Conservation (phyloP, 1,139 yeast genomes). For the Saccharomyces pastorianus region DNA sequence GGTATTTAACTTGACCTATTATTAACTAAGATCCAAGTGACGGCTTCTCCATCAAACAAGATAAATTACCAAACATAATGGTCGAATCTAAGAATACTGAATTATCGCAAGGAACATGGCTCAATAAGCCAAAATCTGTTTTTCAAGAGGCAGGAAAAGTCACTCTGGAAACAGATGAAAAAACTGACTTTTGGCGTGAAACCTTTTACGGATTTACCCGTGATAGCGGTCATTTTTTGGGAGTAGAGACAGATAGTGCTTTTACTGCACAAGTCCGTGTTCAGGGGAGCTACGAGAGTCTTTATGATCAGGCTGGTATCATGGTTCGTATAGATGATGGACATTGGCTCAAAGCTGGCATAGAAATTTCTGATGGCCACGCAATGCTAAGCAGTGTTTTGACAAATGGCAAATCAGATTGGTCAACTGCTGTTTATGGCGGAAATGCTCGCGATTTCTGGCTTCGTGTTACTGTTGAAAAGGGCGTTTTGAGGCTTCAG, state of each 20-base stretch:
- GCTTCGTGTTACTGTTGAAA: slow-evolving; percentile 5
- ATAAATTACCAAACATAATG: background rate
- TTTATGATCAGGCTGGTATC: slow-evolving; percentile 7
- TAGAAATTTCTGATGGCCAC: slow-evolving; percentile 5
- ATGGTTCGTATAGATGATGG: slow-evolving; percentile 4
- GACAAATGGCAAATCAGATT: slow-evolving; percentile 4
- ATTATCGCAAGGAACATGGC: background rate
- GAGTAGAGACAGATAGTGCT: slow-evolving; percentile 2
- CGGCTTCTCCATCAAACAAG: background rate
- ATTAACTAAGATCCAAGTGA: too few relatives aligned
- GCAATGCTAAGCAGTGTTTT: slow-evolving; percentile 6
- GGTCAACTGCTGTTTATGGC: slow-evolving; percentile 5
- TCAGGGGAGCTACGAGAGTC: slow-evolving; percentile 1
- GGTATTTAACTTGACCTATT: too few relatives aligned
- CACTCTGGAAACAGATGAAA: slow-evolving; percentile 3
- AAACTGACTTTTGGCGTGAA: slow-evolving; percentile 6
- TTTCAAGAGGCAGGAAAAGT: background rate
- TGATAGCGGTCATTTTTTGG: slow-evolving; percentile 5
- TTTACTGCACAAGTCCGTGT: slow-evolving; percentile 4
- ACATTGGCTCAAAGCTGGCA: slow-evolving; percentile 7
- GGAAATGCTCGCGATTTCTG: slow-evolving; percentile 2
- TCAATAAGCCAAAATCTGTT: background rate
- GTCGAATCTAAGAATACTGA: background rate
- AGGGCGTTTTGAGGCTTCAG: slow-evolving; percentile 4
- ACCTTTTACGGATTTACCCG: slow-evolving; percentile 5